Conservation (phyloP, 192 early-diverging fungal species). For the Piromyces finnis region DNA sequence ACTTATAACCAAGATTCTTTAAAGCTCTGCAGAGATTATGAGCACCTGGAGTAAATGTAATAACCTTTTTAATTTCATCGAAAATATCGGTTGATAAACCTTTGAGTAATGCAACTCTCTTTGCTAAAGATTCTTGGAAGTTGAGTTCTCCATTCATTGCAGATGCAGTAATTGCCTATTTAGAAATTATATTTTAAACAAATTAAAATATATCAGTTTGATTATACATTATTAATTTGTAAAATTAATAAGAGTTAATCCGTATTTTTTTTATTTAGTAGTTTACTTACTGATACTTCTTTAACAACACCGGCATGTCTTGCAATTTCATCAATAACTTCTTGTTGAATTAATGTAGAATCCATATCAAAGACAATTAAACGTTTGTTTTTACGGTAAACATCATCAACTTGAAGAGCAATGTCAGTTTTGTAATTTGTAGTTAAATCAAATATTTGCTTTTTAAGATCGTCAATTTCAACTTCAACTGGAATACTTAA, state of each 20-base stretch:
- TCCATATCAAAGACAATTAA: conserved; percentile 99
- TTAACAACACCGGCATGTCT: conserved; percentile 75
- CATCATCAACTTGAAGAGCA: conserved; percentile 71
- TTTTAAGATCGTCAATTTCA: not conserved
- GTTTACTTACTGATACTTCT: conserved; percentile 58
- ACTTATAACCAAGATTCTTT: conserved; percentile 81
- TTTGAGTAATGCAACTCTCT: conserved; percentile 71
- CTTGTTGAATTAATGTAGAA: conserved; percentile 93
- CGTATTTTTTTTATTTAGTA: too few species aligned
- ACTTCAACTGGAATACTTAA: not conserved
- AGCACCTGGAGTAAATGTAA: conserved; percentile 81
- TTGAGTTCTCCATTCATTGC: conserved; percentile 98
- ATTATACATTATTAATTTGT: too few species aligned
- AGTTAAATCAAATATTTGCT: conserved; percentile 19
- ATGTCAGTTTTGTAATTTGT: conserved; percentile 50
- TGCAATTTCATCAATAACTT: conserved; percentile 98
- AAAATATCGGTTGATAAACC: conserved; percentile 68
- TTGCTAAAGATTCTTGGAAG: conserved; percentile 79
- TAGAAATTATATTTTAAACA: not conserved
- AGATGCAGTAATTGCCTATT: conserved; percentile 73
- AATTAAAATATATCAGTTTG: too few species aligned
- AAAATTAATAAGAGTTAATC: too few species aligned
- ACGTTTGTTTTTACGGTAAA: conserved; percentile 74
- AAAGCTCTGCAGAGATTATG: conserved; percentile 70
- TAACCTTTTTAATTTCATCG: conserved; percentile 48